phyloP scores from a whole-genome alignment of 2,329 filamentous ascomycete species.

The Trichoderma sp. region DNA sequence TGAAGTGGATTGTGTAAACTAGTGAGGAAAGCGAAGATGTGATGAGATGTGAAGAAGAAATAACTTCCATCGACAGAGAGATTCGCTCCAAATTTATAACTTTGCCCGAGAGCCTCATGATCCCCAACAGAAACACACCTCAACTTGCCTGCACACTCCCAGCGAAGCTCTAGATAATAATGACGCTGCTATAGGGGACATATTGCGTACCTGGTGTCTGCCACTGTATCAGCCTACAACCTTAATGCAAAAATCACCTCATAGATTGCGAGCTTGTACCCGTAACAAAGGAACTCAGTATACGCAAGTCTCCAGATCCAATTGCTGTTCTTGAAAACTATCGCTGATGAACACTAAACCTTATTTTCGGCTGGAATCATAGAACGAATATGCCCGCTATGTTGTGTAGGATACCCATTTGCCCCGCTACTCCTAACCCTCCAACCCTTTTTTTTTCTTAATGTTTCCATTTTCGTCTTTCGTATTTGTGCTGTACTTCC shows the following conservation, averaged over 20 bases:
- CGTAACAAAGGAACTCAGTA: neutral
- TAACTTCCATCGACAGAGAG: neutral
- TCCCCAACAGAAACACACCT: neutral
- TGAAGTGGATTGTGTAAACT: neutral
- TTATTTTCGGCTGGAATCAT: conserved; percentile 29
- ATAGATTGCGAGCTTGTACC: neutral
- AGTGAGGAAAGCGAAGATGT: neutral
- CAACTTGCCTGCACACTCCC: neutral
- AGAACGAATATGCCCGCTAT: conserved; percentile 36
- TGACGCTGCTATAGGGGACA: neutral
- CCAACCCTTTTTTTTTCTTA: conserved; percentile 10
- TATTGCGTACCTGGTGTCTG: neutral
- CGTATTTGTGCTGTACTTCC: conserved; percentile 12
- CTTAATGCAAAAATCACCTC: neutral
- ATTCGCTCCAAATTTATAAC: neutral
- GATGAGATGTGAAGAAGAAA: neutral
- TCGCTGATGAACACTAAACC: conserved; percentile 24
- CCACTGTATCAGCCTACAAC: neutral
- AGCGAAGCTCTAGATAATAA: neutral
- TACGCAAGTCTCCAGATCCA: conserved; percentile 17
- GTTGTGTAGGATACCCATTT: conserved; percentile 27
- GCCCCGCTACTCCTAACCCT: conserved; percentile 17
- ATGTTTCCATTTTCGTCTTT: conserved; percentile 2
- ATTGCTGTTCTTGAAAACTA: conserved; percentile 28
- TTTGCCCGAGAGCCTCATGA: neutral